A percentile compares a stretch with the other conserved stretches of the same genome.
Evolutionary conservation across 1,284 basidiomycete species (phyloP).

Genomic region (Anthracocystis panici-leucophaei): DNA sequence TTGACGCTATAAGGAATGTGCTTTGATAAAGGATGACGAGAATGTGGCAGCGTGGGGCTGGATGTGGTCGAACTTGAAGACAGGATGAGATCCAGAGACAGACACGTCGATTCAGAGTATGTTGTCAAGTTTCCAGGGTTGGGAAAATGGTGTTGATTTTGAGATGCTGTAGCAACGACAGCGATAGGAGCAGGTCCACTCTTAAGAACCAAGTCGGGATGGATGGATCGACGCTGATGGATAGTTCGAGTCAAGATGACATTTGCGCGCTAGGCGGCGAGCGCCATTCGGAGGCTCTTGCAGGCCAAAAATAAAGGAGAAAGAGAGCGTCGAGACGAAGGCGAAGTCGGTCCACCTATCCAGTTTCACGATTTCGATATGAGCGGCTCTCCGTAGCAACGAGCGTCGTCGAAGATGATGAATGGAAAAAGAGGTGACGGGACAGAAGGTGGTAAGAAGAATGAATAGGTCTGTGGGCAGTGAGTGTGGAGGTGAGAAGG

Average conservation of each 20-base stretch:
- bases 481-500: constrained; percentile 39
- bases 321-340: neutral
- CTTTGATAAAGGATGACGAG: too few species aligned
- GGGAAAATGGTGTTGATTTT: too few species aligned
- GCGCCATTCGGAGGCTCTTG: neutral
- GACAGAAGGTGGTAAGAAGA: constrained; percentile 37
- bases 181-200: neutral
- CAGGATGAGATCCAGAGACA: neutral
- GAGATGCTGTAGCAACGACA: constrained; percentile 9
- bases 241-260: neutral
- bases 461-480: neutral
- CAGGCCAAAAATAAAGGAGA: neutral
- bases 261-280: constrained; percentile 1
- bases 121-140: neutral
- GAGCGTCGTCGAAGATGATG: constrained; percentile 1
- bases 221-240: neutral
- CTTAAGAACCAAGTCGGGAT: neutral
- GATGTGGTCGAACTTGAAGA: too few species aligned
- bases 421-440: neutral
- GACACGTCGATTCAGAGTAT: neutral
- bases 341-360: constrained; percentile 6
- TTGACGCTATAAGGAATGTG: neutral
- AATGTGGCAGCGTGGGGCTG: too few species aligned
- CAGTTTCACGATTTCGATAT: neutral
- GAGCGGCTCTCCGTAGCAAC: neutral